Conservation (phyloP, 495 filamentous ascomycete species). For the Penicillium nucicola region DNA sequence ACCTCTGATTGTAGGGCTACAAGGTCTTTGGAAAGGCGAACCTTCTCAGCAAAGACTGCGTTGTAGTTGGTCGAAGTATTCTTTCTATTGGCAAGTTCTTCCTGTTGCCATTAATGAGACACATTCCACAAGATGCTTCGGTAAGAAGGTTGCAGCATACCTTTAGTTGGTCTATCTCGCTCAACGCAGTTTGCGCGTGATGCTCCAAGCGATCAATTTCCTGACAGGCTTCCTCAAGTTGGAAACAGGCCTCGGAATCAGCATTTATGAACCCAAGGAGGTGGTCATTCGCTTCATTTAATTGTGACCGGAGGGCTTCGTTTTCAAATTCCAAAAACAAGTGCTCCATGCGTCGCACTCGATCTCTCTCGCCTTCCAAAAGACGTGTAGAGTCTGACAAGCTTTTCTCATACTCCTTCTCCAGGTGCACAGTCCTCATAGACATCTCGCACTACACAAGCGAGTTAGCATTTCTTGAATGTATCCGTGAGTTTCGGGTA, state of each 20-base stretch:
- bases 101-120: slow-evolving; percentile 37
- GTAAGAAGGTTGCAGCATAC: slow-evolving; percentile 37
- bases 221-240: slow-evolving; percentile 54
- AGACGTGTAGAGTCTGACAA: slow-evolving; percentile 56
- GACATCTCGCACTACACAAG: slow-evolving; percentile 38
- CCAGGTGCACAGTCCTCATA: slow-evolving; percentile 49
- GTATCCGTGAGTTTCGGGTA: not conserved
- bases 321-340: slow-evolving; percentile 71
- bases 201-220: slow-evolving; percentile 54
- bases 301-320: slow-evolving; percentile 57
- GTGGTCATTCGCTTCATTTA: slow-evolving; percentile 53
- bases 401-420: slow-evolving; percentile 63
- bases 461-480: slow-evolving; percentile 7
- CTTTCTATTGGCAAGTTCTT: slow-evolving; percentile 63
- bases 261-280: slow-evolving; percentile 44
- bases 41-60: slow-evolving; percentile 72
- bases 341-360: slow-evolving; percentile 61
- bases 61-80: slow-evolving; percentile 61
- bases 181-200: slow-evolving; percentile 53
- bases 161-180: slow-evolving; percentile 65
- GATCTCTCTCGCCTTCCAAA: slow-evolving; percentile 63
- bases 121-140: not conserved
- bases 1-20: slow-evolving; percentile 69
- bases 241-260: slow-evolving; percentile 52
- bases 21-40: slow-evolving; percentile 68